Percentiles rank a stretch among this genome's conserved stretches.
These are phyloP conservation scores for Decorospora gaudefroyi DNA, from an alignment of 2,329 filamentous ascomycete species.

Conservation along the genomic window DNA sequence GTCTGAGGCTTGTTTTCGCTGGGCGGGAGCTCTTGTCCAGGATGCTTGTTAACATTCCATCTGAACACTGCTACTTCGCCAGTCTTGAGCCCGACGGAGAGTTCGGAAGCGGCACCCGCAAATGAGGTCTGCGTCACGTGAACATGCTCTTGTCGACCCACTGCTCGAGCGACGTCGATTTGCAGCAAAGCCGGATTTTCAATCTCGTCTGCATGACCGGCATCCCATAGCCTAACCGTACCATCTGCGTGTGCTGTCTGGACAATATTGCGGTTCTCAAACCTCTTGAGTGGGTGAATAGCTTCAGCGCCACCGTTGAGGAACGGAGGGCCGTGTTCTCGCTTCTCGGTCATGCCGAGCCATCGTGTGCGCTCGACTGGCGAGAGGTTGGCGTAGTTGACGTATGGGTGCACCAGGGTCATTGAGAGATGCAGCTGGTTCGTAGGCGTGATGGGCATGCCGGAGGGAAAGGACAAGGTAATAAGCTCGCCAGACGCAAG, in stretches of 20 bases:
- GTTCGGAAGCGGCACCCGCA: constrained; percentile 77
- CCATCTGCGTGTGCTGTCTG: constrained; percentile 89
- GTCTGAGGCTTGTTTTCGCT: constrained; percentile 54
- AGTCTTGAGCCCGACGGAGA: constrained; percentile 76
- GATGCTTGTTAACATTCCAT: constrained; percentile 80
- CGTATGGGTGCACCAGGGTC: constrained; percentile 87
- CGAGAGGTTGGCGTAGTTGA: constrained; percentile 72
- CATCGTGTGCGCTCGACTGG: constrained; percentile 78
- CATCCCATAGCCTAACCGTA: constrained; percentile 90
- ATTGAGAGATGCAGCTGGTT: constrained; percentile 90
- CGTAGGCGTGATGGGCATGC: constrained; percentile 86
- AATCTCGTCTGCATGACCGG: constrained; percentile 87
- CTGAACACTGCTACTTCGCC: constrained; percentile 88
- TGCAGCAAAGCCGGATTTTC: constrained; percentile 84
- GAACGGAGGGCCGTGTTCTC: constrained; percentile 76
- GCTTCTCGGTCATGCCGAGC: constrained; percentile 87
- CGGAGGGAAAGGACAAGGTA: constrained; percentile 89
- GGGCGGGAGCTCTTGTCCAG: constrained; percentile 65
- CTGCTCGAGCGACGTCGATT: constrained; percentile 80
- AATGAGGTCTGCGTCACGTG: constrained; percentile 80
- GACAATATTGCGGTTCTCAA: constrained; percentile 81
- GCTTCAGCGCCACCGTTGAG: constrained; percentile 78
- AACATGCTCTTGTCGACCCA: constrained; percentile 77
- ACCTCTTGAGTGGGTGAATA: constrained; percentile 70
- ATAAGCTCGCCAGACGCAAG: constrained; percentile 86